A percentile compares a stretch with the other conserved stretches of the same genome.
Evolutionary conservation across 2,329 filamentous ascomycete genomes (phyloP).

Genomic region (Botrytis medusae): DNA sequence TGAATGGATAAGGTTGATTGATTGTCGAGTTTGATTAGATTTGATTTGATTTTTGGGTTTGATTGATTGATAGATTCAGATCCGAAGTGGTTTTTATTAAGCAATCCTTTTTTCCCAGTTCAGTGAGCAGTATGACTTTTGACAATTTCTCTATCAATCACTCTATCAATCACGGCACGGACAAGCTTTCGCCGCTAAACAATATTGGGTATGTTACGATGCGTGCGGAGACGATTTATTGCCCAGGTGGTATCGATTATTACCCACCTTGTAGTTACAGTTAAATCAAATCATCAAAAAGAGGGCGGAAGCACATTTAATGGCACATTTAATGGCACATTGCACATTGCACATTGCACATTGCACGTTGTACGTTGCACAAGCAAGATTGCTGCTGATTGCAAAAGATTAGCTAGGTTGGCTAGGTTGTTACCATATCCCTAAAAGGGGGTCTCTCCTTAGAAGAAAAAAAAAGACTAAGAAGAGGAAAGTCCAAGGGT

Average conservation of each 20-base stretch:
- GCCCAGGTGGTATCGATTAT: background rate
- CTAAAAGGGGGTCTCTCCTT: background rate
- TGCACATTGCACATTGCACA: background rate
- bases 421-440: background rate
- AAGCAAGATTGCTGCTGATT: conserved; percentile 4
- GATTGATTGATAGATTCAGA: background rate
- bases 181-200: background rate
- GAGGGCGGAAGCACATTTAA: background rate
- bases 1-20: background rate
- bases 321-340: background rate
- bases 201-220: background rate
- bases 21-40: background rate
- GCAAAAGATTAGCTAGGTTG: background rate
- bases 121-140: background rate
- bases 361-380: background rate
- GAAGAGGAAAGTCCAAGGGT: background rate
- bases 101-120: background rate
- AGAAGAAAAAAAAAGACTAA: background rate
- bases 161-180: background rate
- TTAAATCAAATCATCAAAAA: background rate
- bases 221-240: background rate
- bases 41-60: background rate
- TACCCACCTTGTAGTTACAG: background rate
- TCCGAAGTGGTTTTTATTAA: background rate
- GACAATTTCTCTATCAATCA: background rate